Conservation (phyloP, 169 alveolate species). For the Plasmodium chabaudi region DNA sequence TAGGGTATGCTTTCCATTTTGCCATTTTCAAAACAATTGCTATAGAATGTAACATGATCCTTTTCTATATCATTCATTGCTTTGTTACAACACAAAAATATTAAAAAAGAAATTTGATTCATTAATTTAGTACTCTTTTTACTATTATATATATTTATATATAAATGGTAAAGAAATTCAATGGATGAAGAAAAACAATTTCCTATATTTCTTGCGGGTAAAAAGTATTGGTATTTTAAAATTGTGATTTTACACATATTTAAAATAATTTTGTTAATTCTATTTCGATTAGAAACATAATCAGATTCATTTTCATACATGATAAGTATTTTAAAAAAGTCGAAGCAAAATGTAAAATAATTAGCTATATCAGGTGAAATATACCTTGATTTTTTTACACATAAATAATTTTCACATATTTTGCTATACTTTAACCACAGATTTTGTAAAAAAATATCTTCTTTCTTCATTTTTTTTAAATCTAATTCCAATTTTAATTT, state of each 20-base stretch:
- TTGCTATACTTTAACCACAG: constrained; percentile 2
- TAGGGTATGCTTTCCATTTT: neutral
- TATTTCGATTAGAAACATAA: neutral
- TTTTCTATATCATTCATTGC: constrained; percentile 7
- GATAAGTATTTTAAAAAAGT: constrained; percentile 32
- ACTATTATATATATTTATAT: constrained; percentile 25
- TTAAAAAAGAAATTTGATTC: constrained; percentile 6
- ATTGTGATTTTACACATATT: constrained; percentile 29
- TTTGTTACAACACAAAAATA: constrained; percentile 31
- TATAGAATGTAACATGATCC: constrained; percentile 31
- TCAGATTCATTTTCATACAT: constrained; percentile 4
- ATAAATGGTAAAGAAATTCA: constrained; percentile 24
- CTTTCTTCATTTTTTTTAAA: constrained; percentile 5
- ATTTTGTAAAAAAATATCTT: neutral
- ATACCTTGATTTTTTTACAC: neutral
- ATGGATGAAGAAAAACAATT: constrained; percentile 50
- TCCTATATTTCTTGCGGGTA: constrained; percentile 25
- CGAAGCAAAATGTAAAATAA: constrained; percentile 42
- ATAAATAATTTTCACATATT: neutral
- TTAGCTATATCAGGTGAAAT: constrained; percentile 14
- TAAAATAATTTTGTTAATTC: constrained; percentile 29
- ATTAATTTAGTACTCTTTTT: constrained; percentile 15
- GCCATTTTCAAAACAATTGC: neutral
- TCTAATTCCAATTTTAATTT: constrained; percentile 13
- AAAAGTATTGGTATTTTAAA: constrained; percentile 28